Percentiles rank a stretch among this genome's conserved stretches.
Conservation (phyloP, 495 filamentous ascomycete genomes). For the Annulohypoxylon moriforme region DNA sequence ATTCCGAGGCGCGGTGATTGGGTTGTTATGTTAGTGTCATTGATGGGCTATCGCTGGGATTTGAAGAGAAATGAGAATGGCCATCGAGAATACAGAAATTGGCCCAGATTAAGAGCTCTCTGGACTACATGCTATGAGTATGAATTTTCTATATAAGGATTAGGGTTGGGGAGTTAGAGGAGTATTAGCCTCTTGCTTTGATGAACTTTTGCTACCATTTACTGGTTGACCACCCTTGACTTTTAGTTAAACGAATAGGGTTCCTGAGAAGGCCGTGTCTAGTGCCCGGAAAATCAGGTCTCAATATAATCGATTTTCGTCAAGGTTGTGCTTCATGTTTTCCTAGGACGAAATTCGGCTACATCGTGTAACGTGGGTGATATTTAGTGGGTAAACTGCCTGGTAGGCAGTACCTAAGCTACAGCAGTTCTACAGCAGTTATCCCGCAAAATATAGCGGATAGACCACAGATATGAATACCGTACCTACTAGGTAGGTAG, state of each 20-base stretch:
- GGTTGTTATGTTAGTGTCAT: background rate
- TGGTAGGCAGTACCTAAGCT: no score
- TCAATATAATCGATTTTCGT: background rate
- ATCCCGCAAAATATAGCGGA: no score
- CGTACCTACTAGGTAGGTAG: no score
- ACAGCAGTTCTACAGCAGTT: no score
- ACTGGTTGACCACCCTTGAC: background rate
- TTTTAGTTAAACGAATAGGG: background rate
- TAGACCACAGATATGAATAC: no score
- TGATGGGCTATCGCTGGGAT: background rate
- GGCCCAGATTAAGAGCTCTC: background rate
- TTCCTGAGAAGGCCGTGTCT: background rate
- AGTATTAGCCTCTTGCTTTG: background rate
- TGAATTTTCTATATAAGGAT: conserved; percentile 6
- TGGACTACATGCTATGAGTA: background rate
- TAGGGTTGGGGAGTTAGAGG: conserved; percentile 5
- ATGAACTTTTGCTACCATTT: background rate
- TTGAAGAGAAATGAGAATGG: background rate
- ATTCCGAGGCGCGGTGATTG: conserved; percentile 75
- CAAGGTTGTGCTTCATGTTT: background rate
- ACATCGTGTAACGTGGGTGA: no score
- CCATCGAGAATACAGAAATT: background rate
- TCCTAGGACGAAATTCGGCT: no score
- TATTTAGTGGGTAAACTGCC: no score
- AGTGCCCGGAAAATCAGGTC: background rate